These are phyloP conservation scores for Camelina hispida DNA, from an alignment of 345 rosid species.

Conservation along the genomic window DNA sequence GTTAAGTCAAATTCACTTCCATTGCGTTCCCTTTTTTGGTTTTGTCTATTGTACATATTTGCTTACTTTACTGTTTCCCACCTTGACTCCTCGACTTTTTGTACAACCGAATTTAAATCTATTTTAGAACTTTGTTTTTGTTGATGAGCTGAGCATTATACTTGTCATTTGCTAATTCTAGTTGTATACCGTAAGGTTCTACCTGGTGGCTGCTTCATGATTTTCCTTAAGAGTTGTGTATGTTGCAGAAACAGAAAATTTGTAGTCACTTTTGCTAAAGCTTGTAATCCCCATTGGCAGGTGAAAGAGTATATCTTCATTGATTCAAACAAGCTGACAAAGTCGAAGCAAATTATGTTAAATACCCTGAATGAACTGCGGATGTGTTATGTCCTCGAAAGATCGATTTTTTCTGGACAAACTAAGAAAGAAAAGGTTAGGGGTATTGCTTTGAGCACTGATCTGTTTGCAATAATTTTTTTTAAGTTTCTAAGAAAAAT, in stretches of 20 bases:
- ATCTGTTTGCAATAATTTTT: constrained; percentile 24
- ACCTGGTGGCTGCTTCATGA: constrained; percentile 9
- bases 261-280: constrained; percentile 23
- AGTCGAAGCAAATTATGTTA: constrained; percentile 87
- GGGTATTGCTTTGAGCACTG: constrained; percentile 36
- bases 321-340: constrained; percentile 70
- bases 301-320: constrained; percentile 74
- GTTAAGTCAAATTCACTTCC: not conserved
- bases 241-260: constrained; percentile 21
- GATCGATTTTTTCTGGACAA: constrained; percentile 53
- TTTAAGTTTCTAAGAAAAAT: not conserved
- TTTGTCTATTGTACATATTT: constrained; percentile 7
- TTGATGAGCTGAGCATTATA: constrained; percentile 10
- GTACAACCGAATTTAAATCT: not conserved
- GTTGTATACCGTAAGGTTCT: not conserved
- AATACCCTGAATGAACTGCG: constrained; percentile 89
- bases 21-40: not conserved
- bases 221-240: constrained; percentile 1
- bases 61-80: constrained; percentile 4
- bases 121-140: not conserved
- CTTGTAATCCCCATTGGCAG: constrained; percentile 51
- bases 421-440: constrained; percentile 66
- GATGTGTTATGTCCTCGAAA: constrained; percentile 63
- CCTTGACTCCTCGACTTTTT: constrained; percentile 3
- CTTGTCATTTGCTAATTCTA: not conserved